Percentiles rank a stretch among this genome's conserved stretches.
These are phyloP conservation scores for Solanum hybrid DNA, from an alignment of 305 asterid species.

Conservation along the genomic window DNA sequence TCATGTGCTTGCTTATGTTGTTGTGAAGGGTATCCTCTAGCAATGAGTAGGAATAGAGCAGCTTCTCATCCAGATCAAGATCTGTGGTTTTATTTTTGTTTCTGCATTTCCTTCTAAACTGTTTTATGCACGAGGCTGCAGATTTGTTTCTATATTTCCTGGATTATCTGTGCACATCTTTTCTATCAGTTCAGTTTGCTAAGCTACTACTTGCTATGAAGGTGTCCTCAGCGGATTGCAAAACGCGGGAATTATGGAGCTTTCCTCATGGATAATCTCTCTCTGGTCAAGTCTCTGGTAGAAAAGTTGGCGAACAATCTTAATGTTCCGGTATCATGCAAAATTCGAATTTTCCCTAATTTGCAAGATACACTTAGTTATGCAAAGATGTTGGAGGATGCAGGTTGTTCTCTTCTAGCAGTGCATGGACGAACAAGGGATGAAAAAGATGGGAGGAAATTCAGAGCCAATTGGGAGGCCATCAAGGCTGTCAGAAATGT, in stretches of 20 bases:
- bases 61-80: neutral
- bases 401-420: slow-evolving; percentile 86
- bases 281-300: slow-evolving; percentile 71
- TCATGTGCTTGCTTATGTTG: neutral
- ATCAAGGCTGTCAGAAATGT: slow-evolving; percentile 76
- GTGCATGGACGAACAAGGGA: slow-evolving; percentile 95
- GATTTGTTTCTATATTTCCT: neutral
- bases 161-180: neutral
- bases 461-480: slow-evolving; percentile 71
- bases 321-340: slow-evolving; percentile 76
- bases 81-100: neutral
- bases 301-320: slow-evolving; percentile 66
- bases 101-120: neutral
- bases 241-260: slow-evolving; percentile 84
- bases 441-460: slow-evolving; percentile 75
- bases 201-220: slow-evolving; percentile 10
- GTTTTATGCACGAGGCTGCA: neutral
- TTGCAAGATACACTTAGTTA: slow-evolving; percentile 62
- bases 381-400: slow-evolving; percentile 90
- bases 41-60: neutral
- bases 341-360: slow-evolving; percentile 72
- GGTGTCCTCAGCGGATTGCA: slow-evolving; percentile 98
- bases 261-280: slow-evolving; percentile 91
- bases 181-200: neutral
- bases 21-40: neutral